Evolutionary conservation across 495 filamentous ascomycete genomes (phyloP).

Genomic region (Xylaria sp.): DNA sequence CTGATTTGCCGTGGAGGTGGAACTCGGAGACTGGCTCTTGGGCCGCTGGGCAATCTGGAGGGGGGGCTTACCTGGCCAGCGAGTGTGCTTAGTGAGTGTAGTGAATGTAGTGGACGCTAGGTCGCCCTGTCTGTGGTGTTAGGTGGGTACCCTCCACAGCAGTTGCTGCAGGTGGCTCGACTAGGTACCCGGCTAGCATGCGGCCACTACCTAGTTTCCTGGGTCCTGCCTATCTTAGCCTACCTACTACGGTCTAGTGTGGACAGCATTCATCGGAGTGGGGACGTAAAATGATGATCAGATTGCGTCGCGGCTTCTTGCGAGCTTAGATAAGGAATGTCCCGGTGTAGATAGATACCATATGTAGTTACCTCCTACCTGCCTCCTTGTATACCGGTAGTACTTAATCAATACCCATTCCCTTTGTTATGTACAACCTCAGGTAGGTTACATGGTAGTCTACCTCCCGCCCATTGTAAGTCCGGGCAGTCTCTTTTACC

Average conservation of each 20-base stretch:
- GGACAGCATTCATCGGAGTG: constrained; percentile 5
- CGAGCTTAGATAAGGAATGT: neutral
- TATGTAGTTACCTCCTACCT: no score
- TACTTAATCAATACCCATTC: no score
- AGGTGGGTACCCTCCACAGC: neutral
- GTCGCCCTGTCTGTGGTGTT: neutral
- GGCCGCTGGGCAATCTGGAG: neutral
- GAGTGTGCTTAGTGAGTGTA: no score
- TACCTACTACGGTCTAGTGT: neutral
- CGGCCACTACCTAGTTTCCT: constrained; percentile 4
- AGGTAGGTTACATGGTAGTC: no score
- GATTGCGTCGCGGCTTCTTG: constrained; percentile 11
- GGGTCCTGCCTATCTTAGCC: constrained; percentile 12
- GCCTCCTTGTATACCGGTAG: no score
- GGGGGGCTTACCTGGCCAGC: neutral
- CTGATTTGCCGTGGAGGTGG: constrained; percentile 21
- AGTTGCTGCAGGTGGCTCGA: neutral
- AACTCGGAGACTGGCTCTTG: constrained; percentile 9
- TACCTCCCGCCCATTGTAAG: no score
- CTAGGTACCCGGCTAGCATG: constrained; percentile 18
- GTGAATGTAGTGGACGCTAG: constrained; percentile 3
- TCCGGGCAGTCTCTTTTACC: no score
- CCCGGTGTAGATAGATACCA: no score
- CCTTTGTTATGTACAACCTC: neutral
- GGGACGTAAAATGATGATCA: constrained; percentile 6